phyloP scores from a whole-genome alignment of 768 basidiomycete genomes.

The Suillus tomentosus region DNA sequence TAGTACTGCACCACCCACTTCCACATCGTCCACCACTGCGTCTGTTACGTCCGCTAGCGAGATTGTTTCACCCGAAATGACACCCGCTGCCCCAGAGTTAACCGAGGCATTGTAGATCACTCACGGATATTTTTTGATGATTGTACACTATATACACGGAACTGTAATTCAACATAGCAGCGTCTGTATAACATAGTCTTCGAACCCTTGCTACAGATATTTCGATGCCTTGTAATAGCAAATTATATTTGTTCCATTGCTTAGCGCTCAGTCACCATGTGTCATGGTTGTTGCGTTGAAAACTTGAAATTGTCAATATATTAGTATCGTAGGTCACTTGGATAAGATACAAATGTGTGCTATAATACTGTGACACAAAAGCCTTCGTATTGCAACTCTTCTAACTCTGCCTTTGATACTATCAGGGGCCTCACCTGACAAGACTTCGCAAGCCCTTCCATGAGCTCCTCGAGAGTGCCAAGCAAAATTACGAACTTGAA shows the following conservation, averaged over 20 bases:
- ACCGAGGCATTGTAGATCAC: not conserved
- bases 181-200: not conserved
- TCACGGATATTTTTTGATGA: not conserved
- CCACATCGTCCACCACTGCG: not conserved
- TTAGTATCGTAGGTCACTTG: no score
- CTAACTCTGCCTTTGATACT: not conserved
- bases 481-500: constrained; percentile 5
- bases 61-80: not conserved
- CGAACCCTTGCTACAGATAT: not conserved
- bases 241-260: no score
- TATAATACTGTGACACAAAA: not conserved
- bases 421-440: not conserved
- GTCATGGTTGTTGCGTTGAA: no score
- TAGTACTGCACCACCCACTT: not conserved
- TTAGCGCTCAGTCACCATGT: no score
- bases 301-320: no score
- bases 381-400: no score
- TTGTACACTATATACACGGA: not conserved
- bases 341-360: no score
- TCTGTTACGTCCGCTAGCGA: not conserved
- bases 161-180: not conserved
- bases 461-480: not conserved
- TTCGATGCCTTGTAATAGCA: no score
- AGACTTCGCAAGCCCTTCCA: not conserved
- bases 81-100: not conserved